A percentile compares a stretch with the other conserved stretches of the same genome.
Evolutionary conservation across 1,284 basidiomycete genomes (phyloP).

Genomic region (Fomitopsis pinicola): DNA sequence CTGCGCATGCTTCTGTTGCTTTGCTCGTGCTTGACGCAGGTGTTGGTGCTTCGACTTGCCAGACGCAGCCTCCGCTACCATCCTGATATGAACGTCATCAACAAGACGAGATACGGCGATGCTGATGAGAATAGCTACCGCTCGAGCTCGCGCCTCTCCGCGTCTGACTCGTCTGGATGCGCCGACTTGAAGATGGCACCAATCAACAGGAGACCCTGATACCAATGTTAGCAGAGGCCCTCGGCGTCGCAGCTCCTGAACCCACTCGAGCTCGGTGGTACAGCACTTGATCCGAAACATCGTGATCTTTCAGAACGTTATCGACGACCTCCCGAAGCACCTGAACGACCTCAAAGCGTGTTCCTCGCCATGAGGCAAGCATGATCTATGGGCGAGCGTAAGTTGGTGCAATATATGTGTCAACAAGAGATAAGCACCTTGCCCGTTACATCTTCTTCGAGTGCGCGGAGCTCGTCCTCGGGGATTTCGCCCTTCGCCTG

Average conservation of each 20-base stretch:
- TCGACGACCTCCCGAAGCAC: conserved; percentile 80
- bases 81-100: conserved; percentile 14
- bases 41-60: conserved; percentile 58
- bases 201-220: conserved; percentile 73
- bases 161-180: conserved; percentile 83
- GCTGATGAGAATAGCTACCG: conserved; percentile 41
- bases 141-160: conserved; percentile 90
- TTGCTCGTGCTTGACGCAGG: conserved; percentile 25
- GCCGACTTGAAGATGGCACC: conserved; percentile 86
- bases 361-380: conserved; percentile 93
- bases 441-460: conserved; percentile 94
- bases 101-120: background rate
- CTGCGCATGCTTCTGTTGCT: conserved; percentile 9
- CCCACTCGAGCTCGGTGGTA: conserved; percentile 79
- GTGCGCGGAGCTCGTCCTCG: conserved; percentile 79
- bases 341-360: conserved; percentile 87
- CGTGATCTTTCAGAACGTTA: conserved; percentile 74
- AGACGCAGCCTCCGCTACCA: conserved; percentile 34
- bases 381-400: conserved; percentile 59
- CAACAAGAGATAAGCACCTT: conserved; percentile 47
- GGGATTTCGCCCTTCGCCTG: conserved; percentile 84
- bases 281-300: conserved; percentile 64
- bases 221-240: background rate
- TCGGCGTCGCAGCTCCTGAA: background rate
- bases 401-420: background rate